Percentiles rank a stretch among this genome's conserved stretches.
phyloP scores from a whole-genome alignment of 208 protist species.

The Trichomonas gallinae region DNA sequence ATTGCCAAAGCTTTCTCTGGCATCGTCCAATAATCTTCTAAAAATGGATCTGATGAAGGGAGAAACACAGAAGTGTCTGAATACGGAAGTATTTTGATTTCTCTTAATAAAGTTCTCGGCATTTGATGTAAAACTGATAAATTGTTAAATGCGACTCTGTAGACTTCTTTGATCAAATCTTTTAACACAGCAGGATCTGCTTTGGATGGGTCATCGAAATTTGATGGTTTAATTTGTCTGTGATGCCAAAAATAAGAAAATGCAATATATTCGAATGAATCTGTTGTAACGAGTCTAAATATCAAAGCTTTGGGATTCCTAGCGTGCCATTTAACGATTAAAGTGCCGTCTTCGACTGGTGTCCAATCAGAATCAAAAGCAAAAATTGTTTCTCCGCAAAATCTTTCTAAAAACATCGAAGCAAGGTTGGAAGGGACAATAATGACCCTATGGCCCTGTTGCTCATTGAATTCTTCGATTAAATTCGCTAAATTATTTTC shows the following conservation, averaged over 20 bases:
- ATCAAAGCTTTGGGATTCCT: not conserved
- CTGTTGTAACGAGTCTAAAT: not conserved
- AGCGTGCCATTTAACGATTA: not conserved
- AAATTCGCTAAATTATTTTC: not conserved
- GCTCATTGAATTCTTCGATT: not conserved
- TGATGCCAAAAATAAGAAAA: not conserved
- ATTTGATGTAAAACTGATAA: not conserved
- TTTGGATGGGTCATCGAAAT: not conserved
- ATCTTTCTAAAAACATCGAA: not conserved
- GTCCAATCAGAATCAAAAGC: slow-evolving; percentile 2
- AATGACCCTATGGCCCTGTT: not conserved
- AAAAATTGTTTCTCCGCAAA: not conserved
- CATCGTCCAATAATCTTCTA: not conserved
- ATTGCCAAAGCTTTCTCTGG: no score
- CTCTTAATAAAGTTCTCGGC: not conserved
- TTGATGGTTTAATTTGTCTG: not conserved
- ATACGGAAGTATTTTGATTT: not conserved
- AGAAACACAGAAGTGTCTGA: not conserved
- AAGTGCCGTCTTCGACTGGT: not conserved
- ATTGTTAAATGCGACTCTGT: not conserved
- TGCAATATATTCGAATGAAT: not conserved
- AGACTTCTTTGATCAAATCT: not conserved
- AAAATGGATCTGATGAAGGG: not conserved
- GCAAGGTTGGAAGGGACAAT: not conserved
- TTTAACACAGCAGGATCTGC: not conserved